Evolutionary conservation across 441 rosid species (phyloP).

Genomic region (Euphorbia celastroides): DNA sequence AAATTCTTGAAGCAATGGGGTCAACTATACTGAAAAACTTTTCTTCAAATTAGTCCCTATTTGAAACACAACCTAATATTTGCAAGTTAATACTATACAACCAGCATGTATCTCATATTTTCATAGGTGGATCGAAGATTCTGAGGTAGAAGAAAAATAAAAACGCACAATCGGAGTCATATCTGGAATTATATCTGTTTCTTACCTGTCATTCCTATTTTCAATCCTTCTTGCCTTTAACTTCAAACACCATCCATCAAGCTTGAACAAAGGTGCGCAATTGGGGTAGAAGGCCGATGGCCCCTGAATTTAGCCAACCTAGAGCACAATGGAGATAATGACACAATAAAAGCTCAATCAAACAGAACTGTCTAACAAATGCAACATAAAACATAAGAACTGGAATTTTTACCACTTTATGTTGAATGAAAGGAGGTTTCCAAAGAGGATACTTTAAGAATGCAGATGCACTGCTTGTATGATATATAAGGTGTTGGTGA

Average conservation of each 20-base stretch:
- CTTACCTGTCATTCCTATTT: not conserved
- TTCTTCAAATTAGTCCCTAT: not conserved
- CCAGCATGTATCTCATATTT: not conserved
- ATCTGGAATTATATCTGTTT: not conserved
- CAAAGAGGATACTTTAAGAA: conserved; percentile 78
- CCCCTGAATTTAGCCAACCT: not conserved
- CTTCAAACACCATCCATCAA: not conserved
- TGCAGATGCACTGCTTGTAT: conserved; percentile 71
- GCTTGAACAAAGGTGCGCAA: not conserved
- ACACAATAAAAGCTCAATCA: not conserved
- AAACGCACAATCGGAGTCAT: not conserved
- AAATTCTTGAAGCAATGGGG: not conserved
- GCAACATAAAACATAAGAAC: not conserved
- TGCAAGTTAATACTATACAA: not conserved
- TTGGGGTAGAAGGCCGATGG: not conserved
- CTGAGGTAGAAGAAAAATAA: not conserved
- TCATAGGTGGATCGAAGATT: not conserved
- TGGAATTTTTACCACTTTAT: conserved; percentile 38
- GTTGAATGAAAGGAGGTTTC: conserved; percentile 53
- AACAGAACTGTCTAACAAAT: not conserved
- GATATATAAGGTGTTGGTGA: conserved; percentile 45
- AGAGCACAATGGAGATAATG: not conserved
- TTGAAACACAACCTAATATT: not conserved
- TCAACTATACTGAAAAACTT: not conserved
- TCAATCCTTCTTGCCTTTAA: not conserved